Base-by-base conservation (phyloP, 2,329 filamentous ascomycete species). In the Emmonsia crescens region DNA sequence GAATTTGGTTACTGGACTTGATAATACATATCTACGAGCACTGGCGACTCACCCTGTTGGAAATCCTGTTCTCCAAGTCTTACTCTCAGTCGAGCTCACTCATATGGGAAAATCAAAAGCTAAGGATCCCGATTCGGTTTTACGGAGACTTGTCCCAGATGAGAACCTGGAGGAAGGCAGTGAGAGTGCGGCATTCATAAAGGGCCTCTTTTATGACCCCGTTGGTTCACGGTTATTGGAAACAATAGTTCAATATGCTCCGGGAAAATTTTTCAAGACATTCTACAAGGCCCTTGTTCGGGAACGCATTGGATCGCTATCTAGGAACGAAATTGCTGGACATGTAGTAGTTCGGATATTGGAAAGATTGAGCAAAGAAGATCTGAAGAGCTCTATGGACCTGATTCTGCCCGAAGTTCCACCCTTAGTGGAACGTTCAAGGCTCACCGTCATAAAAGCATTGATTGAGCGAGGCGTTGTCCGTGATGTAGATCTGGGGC, bases 191-290 rank as follows among this genome's bases (percentile, higher is more conserved):
- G 82, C 84, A 19, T 96, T 97, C 71, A 83, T 97, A 71, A 91
- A 89, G 69, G 86, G 89, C 61, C 83, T 97, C 71, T 80, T 96
- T 31, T 97, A 96, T 74, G 91, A 97, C 70, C 82, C 88, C 1
- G 87, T 97, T 59, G 94, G 94, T 19, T 96, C 93, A 3, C 87
- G 93, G 52, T 80, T 99, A 1, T 81, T 97, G 27, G 94, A 99
- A 76, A 90, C 87, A 0, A 87, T 99, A 65, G 84, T 96, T 65
- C 83, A 86, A 31, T 83, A 88, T 70, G 85, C 87, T 19, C 91
- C 94, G 0, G 91, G 89, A 51, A 96, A 94, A 75, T 77, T 91
- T 40, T 99, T 97, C 83, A 96, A 96, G 75, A 83, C 85, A 16
- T 81, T 99, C 5, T 93, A 95, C 76, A 85, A 83, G 62, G 86